These are phyloP conservation scores for Thymus quinquecostatus DNA, from an alignment of 257 asterid genomes.

Conservation along the genomic window DNA sequence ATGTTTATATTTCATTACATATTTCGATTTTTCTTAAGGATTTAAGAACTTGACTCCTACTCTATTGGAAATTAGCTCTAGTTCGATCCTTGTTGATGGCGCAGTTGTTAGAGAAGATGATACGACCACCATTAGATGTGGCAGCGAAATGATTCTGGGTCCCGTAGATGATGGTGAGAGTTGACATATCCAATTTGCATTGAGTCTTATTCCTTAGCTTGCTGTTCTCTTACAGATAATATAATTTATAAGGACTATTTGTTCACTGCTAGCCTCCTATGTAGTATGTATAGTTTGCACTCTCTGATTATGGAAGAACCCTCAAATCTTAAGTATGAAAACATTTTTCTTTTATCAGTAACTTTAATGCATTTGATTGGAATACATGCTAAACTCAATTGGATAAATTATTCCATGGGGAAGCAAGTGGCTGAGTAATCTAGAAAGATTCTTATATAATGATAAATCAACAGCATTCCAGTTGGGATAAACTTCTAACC, in stretches of 20 bases:
- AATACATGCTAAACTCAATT: not conserved
- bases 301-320: not conserved
- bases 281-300: not conserved
- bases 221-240: not conserved
- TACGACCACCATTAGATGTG: conserved; percentile 62
- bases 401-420: not conserved
- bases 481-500: not conserved
- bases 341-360: not conserved
- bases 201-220: not conserved
- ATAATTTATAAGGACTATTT: not conserved
- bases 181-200: conserved; percentile 23
- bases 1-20: conserved; percentile 15
- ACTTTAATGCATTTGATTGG: not conserved
- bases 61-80: conserved; percentile 47
- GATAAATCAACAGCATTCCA: not conserved
- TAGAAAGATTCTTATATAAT: not conserved
- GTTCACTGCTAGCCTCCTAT: not conserved
- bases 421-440: not conserved
- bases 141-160: conserved; percentile 82
- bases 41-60: conserved; percentile 31
- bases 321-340: not conserved
- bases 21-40: conserved; percentile 3
- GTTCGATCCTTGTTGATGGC: conserved; percentile 68
- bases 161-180: conserved; percentile 60
- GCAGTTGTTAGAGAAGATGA: conserved; percentile 61